These are phyloP conservation scores for Kodamaea leandrae DNA, from an alignment of 805 yeast species.

Conservation along the genomic window DNA sequence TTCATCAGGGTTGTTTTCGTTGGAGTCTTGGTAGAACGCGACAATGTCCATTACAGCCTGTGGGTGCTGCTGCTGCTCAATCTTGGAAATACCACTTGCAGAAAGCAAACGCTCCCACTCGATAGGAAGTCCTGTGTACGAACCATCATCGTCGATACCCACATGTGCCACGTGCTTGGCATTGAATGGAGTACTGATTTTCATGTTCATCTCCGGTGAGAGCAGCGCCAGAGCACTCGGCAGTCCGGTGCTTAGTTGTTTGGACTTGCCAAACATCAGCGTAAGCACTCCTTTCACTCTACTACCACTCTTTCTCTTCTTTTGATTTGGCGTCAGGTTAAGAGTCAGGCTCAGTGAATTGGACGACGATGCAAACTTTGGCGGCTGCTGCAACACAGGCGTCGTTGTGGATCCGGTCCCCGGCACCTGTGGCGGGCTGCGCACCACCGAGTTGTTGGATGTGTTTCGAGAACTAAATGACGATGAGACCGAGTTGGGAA, in stretches of 20 bases:
- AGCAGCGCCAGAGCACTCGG: slow-evolving; percentile 14
- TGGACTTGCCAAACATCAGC: slow-evolving; percentile 45
- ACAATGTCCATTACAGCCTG: slow-evolving; percentile 92
- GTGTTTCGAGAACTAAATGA: slow-evolving; percentile 11
- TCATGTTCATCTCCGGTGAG: slow-evolving; percentile 33
- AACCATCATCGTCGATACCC: slow-evolving; percentile 84
- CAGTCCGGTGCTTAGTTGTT: slow-evolving; percentile 12
- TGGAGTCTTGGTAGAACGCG: slow-evolving; percentile 70
- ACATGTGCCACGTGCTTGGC: slow-evolving; percentile 92
- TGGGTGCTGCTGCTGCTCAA: slow-evolving; percentile 88
- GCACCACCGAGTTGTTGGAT: slow-evolving; percentile 24
- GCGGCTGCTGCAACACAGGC: slow-evolving; percentile 25
- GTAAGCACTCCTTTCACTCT: slow-evolving; percentile 60
- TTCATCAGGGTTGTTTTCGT: slow-evolving; percentile 40
- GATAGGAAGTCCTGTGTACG: slow-evolving; percentile 86
- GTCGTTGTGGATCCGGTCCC: slow-evolving; percentile 2
- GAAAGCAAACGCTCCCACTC: slow-evolving; percentile 86
- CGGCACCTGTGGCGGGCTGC: slow-evolving; percentile 16
- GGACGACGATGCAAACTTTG: slow-evolving; percentile 9
- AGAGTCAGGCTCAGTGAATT: slow-evolving; percentile 2
- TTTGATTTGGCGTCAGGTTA: slow-evolving; percentile 11
- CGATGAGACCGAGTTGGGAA: not conserved
- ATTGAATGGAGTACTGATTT: slow-evolving; percentile 89
- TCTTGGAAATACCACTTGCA: slow-evolving; percentile 83
- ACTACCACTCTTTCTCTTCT: slow-evolving; percentile 43